phyloP scores from a whole-genome alignment of 805 yeast species.

The Ogataea parapolymorpha region DNA sequence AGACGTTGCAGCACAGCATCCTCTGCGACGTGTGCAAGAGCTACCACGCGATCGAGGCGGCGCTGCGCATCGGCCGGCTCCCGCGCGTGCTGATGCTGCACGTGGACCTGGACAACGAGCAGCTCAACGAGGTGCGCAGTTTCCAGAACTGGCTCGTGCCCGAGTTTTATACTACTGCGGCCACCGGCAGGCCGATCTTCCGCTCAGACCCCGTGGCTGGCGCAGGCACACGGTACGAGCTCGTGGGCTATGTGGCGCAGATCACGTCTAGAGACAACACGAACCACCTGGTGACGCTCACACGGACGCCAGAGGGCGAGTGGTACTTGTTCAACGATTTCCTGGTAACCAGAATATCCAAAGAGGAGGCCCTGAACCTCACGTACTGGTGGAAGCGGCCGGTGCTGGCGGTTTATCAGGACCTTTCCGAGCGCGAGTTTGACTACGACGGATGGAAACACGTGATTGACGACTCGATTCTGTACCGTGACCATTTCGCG shows the following conservation, averaged over 20 bases:
- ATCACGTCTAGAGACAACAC: constrained; percentile 51
- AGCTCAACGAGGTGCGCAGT: constrained; percentile 48
- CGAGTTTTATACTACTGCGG: constrained; percentile 44
- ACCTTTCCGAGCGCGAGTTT: constrained; percentile 39
- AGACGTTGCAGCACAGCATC: constrained; percentile 45
- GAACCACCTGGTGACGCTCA: constrained; percentile 60
- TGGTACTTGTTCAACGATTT: constrained; percentile 95
- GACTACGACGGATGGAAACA: constrained; percentile 50
- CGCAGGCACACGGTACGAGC: constrained; percentile 45
- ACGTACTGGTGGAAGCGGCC: constrained; percentile 82
- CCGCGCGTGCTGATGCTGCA: constrained; percentile 69
- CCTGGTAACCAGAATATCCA: constrained; percentile 70
- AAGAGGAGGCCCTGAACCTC: constrained; percentile 73
- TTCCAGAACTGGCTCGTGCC: constrained; percentile 59
- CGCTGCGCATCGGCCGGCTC: constrained; percentile 46
- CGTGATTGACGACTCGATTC: constrained; percentile 56
- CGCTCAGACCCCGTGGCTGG: constrained; percentile 26
- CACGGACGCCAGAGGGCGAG: constrained; percentile 38
- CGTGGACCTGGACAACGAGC: constrained; percentile 51
- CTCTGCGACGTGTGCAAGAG: constrained; percentile 51
- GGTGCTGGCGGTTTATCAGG: constrained; percentile 63
- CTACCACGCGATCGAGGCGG: constrained; percentile 53
- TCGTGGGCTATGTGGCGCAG: constrained; percentile 69
- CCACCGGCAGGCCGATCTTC: constrained; percentile 26
- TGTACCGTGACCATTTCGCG: constrained; percentile 74